Base-by-base conservation (phyloP, 257 asterid species). In the Forsythia suspensa region DNA sequence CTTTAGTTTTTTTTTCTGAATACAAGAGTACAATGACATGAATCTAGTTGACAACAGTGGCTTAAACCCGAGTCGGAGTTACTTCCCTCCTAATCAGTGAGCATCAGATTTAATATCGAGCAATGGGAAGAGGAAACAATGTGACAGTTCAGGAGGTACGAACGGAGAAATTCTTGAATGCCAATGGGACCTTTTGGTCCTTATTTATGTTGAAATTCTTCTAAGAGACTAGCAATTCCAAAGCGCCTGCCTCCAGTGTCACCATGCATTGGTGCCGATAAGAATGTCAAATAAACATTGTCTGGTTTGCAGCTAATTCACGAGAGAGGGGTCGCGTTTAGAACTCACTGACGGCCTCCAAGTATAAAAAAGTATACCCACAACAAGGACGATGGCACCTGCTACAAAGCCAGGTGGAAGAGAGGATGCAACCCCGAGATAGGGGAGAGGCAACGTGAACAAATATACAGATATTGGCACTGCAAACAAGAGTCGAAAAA, bases 401-500 rank as follows among this genome's bases (percentile, higher is more conserved):
- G 87, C 89, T 69, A 93, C 86, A 82, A 95, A 95, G 46, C 99
- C 95, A 2, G 92, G 92, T 69, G 99, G 99, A 59, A 95, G 97
- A 81, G 94, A 81, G 59, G 99, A 91, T 12, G 93, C 92, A 1
- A 86, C 93, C 16, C 96, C 97, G 39, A 93, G 92, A 87, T 91
- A 94, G 46, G 99, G 99, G 81, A 95, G 79, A 0, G 99, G 98
- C 81, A 93, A 81, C 44, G 99, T 95, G 91, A 95, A 95, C 75
- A 95, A 70, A 82, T 85, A 90, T 57, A 95, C 97, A 0, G 99
- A 82, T 80, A 95, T 79, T 6, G 99, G 98, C 75, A 95, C 99
- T 95, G 86, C 87, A 83, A 10, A 29, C 37, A 6, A 82, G 21
- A 78, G 16, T 6, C 46, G 74, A 81, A 67, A n/a, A 15, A 63